These are phyloP conservation scores for Mycena filopes DNA, from an alignment of 768 basidiomycete species.

Conservation along the genomic window DNA sequence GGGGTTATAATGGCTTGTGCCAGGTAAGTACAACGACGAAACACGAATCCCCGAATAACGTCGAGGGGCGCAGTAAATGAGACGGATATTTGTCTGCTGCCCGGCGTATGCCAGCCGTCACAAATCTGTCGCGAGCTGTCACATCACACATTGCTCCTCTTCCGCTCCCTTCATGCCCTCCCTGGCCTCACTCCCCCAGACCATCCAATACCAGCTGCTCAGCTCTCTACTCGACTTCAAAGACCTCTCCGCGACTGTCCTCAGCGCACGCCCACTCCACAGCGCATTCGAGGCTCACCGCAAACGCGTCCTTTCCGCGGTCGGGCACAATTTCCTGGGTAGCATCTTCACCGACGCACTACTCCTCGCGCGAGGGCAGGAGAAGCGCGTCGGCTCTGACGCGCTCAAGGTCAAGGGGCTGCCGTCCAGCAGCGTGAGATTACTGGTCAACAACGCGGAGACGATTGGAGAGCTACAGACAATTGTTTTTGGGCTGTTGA, in stretches of 20 bases:
- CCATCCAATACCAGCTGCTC: slow-evolving; percentile 15
- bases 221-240: slow-evolving; percentile 3
- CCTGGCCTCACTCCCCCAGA: slow-evolving; percentile 8
- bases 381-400: slow-evolving; percentile 13
- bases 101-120: too few species aligned
- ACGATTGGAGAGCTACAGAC: slow-evolving; percentile 14
- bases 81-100: too few species aligned
- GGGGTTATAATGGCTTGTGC: too few species aligned
- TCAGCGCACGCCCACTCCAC: slow-evolving; percentile 13
- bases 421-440: slow-evolving; percentile 1
- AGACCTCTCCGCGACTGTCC: slow-evolving; percentile 12
- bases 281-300: slow-evolving; percentile 12
- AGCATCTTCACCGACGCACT: slow-evolving; percentile 20
- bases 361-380: slow-evolving; percentile 17
- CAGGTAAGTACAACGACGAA: too few species aligned
- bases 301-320: slow-evolving; percentile 10
- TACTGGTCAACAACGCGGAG: slow-evolving; percentile 16
- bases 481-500: slow-evolving; percentile 14
- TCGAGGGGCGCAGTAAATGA: too few species aligned
- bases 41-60: too few species aligned
- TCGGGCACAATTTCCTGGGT: slow-evolving; percentile 23
- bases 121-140: not conserved
- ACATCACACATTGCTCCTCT: not conserved
- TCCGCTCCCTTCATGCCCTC: slow-evolving; percentile 8
- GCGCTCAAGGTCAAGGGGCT: slow-evolving; percentile 19